phyloP scores from a whole-genome alignment of 345 rosid species.

The Eutrema heterophyllum region DNA sequence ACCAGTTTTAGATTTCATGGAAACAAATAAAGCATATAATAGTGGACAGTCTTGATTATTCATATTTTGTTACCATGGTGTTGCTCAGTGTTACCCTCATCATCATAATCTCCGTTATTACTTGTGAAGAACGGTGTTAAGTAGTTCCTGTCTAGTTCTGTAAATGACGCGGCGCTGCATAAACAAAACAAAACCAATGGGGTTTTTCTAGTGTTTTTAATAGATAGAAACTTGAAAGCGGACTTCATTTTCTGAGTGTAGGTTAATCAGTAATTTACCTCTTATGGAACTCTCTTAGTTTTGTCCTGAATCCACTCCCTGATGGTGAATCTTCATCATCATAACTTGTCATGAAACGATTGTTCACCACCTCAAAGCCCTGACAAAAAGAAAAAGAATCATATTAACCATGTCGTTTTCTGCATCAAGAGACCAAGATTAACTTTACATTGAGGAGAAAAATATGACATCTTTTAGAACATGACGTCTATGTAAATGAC shows the following conservation, averaged over 20 bases:
- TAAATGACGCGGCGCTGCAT: constrained; percentile 71
- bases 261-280: constrained; percentile 37
- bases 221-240: not conserved
- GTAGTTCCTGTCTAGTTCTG: constrained; percentile 73
- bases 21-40: not conserved
- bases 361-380: constrained; percentile 55
- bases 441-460: not conserved
- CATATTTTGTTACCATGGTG: constrained; percentile 18
- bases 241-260: not conserved
- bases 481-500: not conserved
- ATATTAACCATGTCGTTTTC: not conserved
- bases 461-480: not conserved
- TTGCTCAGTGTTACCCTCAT: constrained; percentile 22
- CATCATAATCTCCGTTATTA: constrained; percentile 65
- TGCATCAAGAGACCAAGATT: not conserved
- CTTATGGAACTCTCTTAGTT: constrained; percentile 71
- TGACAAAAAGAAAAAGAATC: constrained; percentile 9
- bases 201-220: not conserved
- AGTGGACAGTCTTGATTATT: not conserved
- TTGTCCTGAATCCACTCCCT: constrained; percentile 76
- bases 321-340: constrained; percentile 60
- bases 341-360: constrained; percentile 50
- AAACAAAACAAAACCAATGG: not conserved
- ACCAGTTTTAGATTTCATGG: not conserved
- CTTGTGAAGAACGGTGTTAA: constrained; percentile 87